Base-by-base conservation (phyloP, 306 rosid species). In the Cucurbita maxima region DNA sequence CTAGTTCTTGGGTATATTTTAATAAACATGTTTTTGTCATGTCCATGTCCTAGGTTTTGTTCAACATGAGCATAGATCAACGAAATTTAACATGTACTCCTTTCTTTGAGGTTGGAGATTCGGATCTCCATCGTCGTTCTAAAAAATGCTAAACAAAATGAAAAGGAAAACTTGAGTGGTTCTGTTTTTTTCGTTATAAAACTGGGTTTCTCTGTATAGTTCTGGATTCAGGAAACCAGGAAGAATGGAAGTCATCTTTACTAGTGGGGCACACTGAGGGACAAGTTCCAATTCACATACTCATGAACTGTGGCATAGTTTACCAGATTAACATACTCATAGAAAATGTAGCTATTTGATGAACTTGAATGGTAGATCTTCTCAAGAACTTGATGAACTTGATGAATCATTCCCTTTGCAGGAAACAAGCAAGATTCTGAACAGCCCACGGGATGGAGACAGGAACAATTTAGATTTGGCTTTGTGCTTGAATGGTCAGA, bases 401-500 rank as follows among this genome's bases (percentile, higher is more conserved):
- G 22, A 22, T 50, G 38, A 12, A 25, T 45, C 14, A 34, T 70
- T 51, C 20, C 34, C 74, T 51, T 22, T n/a, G 52, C 78, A 75
- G 78, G 78, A 36, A 36, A 15, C 38, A 20, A 19, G 56, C 50
- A 50, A 61, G 62, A 62, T 38, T 41, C 34, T 47, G 38, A 38
- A 34, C 58, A 75, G 61, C 60, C 57, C n/a, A 12, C 47, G 19
- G 0, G 62, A 62, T 51, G 62, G 10, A 50, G 40, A 56, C 43
- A 16, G 12, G 41, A 75, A 54, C 61, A 14, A 18, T 13, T 44
- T 75, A 66, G 78, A 75, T 62, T 63, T 75, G 55, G 78, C 59
- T 2, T 38, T 75, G 78, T 63, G 73, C 73, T 63, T 75, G 61
- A 75, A 75, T 20, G 73, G 62, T 5, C 61, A 52, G 53, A 59